phyloP scores from a whole-genome alignment of 2,329 filamentous ascomycete genomes.

The Penicillium psychrosexuale region DNA sequence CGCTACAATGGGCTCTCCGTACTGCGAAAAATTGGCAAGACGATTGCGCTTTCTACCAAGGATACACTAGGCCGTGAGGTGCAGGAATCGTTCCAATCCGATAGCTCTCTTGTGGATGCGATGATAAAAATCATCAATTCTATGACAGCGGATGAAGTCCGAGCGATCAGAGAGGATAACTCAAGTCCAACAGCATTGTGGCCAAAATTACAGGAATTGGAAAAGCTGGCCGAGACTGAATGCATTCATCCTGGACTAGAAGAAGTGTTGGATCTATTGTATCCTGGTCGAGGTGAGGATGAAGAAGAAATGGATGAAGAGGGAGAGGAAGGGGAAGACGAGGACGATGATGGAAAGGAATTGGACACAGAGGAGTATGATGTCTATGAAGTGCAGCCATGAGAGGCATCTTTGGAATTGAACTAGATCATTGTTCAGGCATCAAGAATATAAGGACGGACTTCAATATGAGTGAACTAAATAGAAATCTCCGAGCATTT shows the following conservation, averaged over 20 bases:
- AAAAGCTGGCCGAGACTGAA: not conserved
- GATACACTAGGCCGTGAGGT: slow-evolving; percentile 15
- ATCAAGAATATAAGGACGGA: not conserved
- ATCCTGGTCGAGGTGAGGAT: not conserved
- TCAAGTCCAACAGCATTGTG: not conserved
- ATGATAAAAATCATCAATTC: slow-evolving; percentile 6
- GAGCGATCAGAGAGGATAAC: slow-evolving; percentile 10
- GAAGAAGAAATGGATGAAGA: not conserved
- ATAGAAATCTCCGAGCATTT: not conserved
- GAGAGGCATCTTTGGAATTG: not conserved
- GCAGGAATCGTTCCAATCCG: slow-evolving; percentile 9
- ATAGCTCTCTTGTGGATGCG: slow-evolving; percentile 5
- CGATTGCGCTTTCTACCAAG: slow-evolving; percentile 6
- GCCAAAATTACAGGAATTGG: slow-evolving; percentile 8
- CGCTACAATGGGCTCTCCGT: slow-evolving; percentile 17
- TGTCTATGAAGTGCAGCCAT: not conserved
- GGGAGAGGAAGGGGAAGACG: not conserved
- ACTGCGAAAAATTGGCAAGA: slow-evolving; percentile 21
- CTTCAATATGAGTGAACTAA: not conserved
- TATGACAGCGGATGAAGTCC: slow-evolving; percentile 4
- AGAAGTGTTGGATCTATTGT: not conserved
- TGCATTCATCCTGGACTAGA: slow-evolving; percentile 2
- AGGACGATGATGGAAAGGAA: not conserved
- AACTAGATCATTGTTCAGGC: not conserved
- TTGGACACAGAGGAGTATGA: not conserved